These are phyloP conservation scores for Zhuliangozyma parablackwelliae DNA, from an alignment of 1,139 yeast genomes.

Conservation along the genomic window DNA sequence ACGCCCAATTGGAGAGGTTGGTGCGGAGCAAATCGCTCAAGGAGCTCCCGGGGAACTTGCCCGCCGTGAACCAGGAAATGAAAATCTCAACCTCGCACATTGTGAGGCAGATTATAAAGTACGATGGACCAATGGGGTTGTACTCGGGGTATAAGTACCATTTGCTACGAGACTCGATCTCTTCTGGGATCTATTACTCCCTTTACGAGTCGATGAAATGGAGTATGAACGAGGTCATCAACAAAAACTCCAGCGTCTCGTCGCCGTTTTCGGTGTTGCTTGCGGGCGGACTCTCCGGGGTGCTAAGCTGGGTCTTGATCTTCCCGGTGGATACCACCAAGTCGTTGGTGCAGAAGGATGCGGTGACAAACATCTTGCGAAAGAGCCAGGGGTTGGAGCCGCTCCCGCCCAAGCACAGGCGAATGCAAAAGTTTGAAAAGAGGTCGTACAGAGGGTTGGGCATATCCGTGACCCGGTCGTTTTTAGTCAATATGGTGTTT, in stretches of 20 bases:
- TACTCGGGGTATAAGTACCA: constrained; percentile 75
- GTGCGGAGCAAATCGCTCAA: constrained; percentile 26
- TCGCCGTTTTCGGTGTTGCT: constrained; percentile 38
- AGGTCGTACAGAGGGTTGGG: constrained; percentile 74
- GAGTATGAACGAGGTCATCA: constrained; percentile 32
- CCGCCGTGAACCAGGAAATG: constrained; percentile 10
- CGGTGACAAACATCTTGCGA: constrained; percentile 62
- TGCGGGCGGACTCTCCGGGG: constrained; percentile 82
- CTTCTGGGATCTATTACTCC: constrained; percentile 71
- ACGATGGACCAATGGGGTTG: constrained; percentile 59
- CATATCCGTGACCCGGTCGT: constrained; percentile 65
- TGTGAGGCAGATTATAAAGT: constrained; percentile 49
- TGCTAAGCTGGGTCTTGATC: constrained; percentile 64
- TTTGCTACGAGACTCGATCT: constrained; percentile 60
- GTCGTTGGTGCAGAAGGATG: constrained; percentile 68
- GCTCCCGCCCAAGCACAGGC: constrained; percentile 26
- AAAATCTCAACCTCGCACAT: constrained; percentile 25
- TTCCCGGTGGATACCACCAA: constrained; percentile 82
- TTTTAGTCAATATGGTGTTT: constrained; percentile 70
- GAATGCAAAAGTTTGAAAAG: constrained; percentile 32
- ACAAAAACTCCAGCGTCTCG: constrained; percentile 22
- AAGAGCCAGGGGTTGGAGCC: constrained; percentile 40
- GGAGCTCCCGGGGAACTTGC: constrained; percentile 12
- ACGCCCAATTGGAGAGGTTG: constrained; percentile 64
- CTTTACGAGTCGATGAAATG: constrained; percentile 69